Percentiles rank a stretch among this genome's conserved stretches.
Evolutionary conservation across 2,329 filamentous ascomycete genomes (phyloP).

Genomic region (Colletotrichum orbiculare): DNA sequence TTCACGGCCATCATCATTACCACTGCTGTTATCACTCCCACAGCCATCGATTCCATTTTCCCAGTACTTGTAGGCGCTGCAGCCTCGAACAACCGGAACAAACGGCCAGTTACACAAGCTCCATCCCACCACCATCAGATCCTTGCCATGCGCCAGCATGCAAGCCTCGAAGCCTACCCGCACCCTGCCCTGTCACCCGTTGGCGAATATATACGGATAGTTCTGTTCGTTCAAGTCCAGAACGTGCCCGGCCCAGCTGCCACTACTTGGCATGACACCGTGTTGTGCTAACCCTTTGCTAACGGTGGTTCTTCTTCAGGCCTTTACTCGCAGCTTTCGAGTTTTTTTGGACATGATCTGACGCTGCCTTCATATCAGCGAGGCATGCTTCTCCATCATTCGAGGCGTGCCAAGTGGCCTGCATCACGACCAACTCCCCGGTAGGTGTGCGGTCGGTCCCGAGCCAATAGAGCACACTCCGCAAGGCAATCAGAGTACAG

Average conservation of each 20-base stretch:
- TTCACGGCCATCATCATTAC: conserved; percentile 6
- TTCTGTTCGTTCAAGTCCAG: background rate
- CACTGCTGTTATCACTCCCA: conserved; percentile 6
- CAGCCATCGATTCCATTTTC: no score
- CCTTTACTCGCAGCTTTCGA: background rate
- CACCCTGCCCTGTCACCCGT: conserved; percentile 18
- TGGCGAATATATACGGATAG: background rate
- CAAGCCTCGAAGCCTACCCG: conserved; percentile 3
- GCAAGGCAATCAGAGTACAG: background rate
- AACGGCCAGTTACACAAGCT: conserved; percentile 26
- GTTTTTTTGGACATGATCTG: conserved; percentile 2
- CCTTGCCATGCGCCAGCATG: conserved; percentile 12
- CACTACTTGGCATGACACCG: conserved; percentile 11
- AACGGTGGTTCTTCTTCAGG: background rate
- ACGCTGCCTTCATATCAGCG: background rate
- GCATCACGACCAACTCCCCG: conserved; percentile 16
- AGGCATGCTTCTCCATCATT: background rate
- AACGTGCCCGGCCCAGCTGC: conserved; percentile 6
- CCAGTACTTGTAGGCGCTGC: background rate
- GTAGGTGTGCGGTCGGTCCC: conserved; percentile 29
- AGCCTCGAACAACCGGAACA: conserved; percentile 3
- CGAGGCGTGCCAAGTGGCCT: conserved; percentile 29
- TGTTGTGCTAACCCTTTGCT: no score
- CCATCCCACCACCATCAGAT: conserved; percentile 3
- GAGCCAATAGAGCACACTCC: conserved; percentile 10